These are phyloP conservation scores for Dendrocalamus latiflorus DNA, from an alignment of 202 grass and related monocot genomes.

Conservation along the genomic window DNA sequence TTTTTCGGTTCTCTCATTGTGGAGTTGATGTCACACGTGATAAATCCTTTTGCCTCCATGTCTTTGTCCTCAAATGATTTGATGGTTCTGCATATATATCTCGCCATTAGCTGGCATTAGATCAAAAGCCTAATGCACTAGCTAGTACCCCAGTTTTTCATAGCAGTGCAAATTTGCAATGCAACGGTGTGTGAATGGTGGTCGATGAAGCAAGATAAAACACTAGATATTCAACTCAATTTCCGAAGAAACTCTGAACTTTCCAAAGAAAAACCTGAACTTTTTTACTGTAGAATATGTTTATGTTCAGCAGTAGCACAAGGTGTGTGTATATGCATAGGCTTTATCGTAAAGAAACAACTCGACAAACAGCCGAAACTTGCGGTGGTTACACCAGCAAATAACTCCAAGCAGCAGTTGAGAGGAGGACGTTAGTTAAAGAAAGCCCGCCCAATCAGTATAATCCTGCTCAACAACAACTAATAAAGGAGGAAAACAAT, in stretches of 20 bases:
- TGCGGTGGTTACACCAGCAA: slow-evolving; percentile 72
- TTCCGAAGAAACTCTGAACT: background rate
- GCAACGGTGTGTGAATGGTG: background rate
- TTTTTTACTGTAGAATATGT: background rate
- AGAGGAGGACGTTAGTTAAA: slow-evolving; percentile 26
- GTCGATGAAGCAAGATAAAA: background rate
- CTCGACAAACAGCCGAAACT: slow-evolving; percentile 31
- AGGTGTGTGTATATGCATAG: background rate
- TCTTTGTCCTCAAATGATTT: slow-evolving; percentile 45
- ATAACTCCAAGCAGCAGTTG: slow-evolving; percentile 44
- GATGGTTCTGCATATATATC: too few relatives aligned
- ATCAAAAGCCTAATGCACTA: slow-evolving; percentile 7
- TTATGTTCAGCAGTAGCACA: background rate
- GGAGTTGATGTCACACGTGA: slow-evolving; percentile 55
- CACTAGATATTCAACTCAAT: background rate
- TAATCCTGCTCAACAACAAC: slow-evolving; percentile 37
- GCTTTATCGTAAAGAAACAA: slow-evolving; percentile 51
- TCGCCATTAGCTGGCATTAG: too few relatives aligned
- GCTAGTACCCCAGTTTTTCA: background rate
- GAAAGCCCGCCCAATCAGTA: background rate
- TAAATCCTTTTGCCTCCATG: slow-evolving; percentile 42
- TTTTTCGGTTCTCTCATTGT: slow-evolving; percentile 26
- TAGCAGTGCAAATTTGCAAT: background rate
- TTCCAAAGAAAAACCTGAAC: background rate
- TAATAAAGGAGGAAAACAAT: slow-evolving; percentile 22